Percentiles rank a stretch among this genome's conserved stretches.
These are phyloP conservation scores for Oemleria cerasiformis DNA, from an alignment of 306 rosid genomes.

Conservation along the genomic window DNA sequence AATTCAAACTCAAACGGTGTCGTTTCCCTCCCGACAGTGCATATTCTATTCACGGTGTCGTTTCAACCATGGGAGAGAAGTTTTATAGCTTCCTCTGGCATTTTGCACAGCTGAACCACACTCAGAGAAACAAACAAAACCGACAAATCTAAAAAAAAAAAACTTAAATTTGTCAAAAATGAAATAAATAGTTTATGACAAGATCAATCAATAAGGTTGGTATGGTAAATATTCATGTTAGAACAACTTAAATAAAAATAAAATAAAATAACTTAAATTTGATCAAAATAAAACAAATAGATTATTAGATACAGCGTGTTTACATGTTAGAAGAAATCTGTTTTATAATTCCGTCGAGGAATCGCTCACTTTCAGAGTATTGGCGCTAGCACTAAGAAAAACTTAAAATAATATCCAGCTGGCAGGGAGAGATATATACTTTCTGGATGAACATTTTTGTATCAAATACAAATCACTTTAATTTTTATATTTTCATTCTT, in stretches of 20 bases:
- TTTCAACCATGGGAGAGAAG: background rate
- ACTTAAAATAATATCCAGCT: too few relatives aligned
- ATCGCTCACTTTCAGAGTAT: too few relatives aligned
- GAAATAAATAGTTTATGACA: background rate
- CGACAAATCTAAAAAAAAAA: background rate
- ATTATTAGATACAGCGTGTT: too few relatives aligned
- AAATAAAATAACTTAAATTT: too few relatives aligned
- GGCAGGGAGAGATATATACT: conserved; percentile 12
- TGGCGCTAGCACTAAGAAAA: too few relatives aligned
- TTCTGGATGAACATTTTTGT: background rate
- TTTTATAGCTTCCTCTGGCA: background rate
- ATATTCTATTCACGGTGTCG: too few relatives aligned
- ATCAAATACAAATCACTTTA: too few relatives aligned
- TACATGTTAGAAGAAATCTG: conserved; percentile 3
- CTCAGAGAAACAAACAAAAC: background rate
- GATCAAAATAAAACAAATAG: too few relatives aligned
- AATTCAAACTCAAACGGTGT: conserved; percentile 8
- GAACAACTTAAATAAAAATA: too few relatives aligned
- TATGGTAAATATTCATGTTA: conserved; percentile 11
- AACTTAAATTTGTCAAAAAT: conserved; percentile 10
- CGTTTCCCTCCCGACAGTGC: background rate
- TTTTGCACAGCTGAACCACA: conserved; percentile 22
- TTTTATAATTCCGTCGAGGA: too few relatives aligned
- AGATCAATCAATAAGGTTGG: background rate
- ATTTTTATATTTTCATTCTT: background rate